Conservation (phyloP, 2,329 filamentous ascomycete species). For the Clathrospora elynae region DNA sequence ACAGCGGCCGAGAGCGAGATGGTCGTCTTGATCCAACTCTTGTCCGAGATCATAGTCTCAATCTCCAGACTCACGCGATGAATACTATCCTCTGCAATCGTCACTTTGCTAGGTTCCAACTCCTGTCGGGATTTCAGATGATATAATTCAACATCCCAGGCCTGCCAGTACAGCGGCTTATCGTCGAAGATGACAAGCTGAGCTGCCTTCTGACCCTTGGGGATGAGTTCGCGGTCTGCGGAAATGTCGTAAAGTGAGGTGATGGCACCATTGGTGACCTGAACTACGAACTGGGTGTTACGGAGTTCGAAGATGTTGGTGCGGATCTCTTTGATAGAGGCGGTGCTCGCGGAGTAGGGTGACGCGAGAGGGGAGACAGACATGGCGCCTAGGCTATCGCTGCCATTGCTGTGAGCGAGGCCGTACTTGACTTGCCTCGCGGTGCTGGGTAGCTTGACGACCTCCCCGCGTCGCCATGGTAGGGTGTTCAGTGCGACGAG, state of each 20-base stretch:
- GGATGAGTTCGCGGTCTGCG: slow-evolving; percentile 76
- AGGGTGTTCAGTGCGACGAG: slow-evolving; percentile 80
- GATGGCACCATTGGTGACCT: slow-evolving; percentile 76
- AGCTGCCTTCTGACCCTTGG: slow-evolving; percentile 75
- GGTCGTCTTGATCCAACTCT: slow-evolving; percentile 84
- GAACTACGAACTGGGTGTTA: slow-evolving; percentile 76
- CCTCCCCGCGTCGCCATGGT: slow-evolving; percentile 79
- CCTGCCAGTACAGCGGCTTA: slow-evolving; percentile 96
- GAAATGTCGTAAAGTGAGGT: slow-evolving; percentile 80
- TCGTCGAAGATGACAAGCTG: slow-evolving; percentile 96
- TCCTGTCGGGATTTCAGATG: slow-evolving; percentile 86
- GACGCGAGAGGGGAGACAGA: slow-evolving; percentile 37
- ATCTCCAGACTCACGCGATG: slow-evolving; percentile 83
- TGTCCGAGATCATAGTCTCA: slow-evolving; percentile 82
- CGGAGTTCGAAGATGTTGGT: slow-evolving; percentile 75
- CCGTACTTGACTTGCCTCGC: slow-evolving; percentile 42
- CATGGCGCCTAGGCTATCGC: slow-evolving; percentile 50
- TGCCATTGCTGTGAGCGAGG: slow-evolving; percentile 51
- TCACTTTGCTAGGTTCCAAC: slow-evolving; percentile 69
- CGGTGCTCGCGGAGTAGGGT: slow-evolving; percentile 37
- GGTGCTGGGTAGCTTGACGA: slow-evolving; percentile 64
- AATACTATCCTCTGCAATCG: slow-evolving; percentile 71
- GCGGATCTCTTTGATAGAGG: slow-evolving; percentile 57
- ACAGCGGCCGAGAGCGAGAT: slow-evolving; percentile 77
- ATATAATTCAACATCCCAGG: slow-evolving; percentile 97